These are phyloP conservation scores for Chiua virens DNA, from an alignment of 768 basidiomycete genomes.

Conservation along the genomic window DNA sequence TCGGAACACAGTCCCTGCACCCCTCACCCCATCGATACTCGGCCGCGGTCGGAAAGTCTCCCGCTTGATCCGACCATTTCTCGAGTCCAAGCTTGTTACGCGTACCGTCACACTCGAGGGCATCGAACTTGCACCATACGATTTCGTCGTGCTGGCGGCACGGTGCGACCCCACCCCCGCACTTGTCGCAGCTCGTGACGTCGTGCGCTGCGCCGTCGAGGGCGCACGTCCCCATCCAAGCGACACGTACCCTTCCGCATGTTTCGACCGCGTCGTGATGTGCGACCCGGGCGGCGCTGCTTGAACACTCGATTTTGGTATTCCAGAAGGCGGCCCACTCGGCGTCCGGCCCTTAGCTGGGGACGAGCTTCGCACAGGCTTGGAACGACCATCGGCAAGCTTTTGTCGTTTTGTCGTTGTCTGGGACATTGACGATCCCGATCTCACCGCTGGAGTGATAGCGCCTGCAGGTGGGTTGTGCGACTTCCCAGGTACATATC, in stretches of 20 bases:
- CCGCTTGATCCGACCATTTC: conserved; percentile 53
- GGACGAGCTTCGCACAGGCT: conserved; percentile 21
- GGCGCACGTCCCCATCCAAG: conserved; percentile 39
- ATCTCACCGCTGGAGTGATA: conserved; percentile 65
- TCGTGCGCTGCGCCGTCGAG: conserved; percentile 30
- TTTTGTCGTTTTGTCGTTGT: conserved; percentile 63
- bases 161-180: conserved; percentile 11
- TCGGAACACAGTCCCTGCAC: conserved; percentile 11
- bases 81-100: conserved; percentile 36
- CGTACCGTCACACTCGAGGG: conserved; percentile 9
- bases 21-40: conserved; percentile 53
- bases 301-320: conserved; percentile 12
- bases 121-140: conserved; percentile 12
- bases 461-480: conserved; percentile 29
- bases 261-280: conserved; percentile 26
- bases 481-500: conserved; percentile 32
- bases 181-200: conserved; percentile 19
- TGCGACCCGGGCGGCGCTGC: conserved; percentile 5
- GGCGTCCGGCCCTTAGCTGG: conserved; percentile 31
- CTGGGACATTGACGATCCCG: conserved; percentile 41
- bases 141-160: conserved; percentile 8
- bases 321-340: conserved; percentile 18
- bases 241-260: conserved; percentile 25
- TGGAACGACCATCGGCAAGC: conserved; percentile 41
- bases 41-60: conserved; percentile 86